Evolutionary conservation across 1,284 basidiomycete species (phyloP).

Genomic region (Sporisorium graminicola): DNA sequence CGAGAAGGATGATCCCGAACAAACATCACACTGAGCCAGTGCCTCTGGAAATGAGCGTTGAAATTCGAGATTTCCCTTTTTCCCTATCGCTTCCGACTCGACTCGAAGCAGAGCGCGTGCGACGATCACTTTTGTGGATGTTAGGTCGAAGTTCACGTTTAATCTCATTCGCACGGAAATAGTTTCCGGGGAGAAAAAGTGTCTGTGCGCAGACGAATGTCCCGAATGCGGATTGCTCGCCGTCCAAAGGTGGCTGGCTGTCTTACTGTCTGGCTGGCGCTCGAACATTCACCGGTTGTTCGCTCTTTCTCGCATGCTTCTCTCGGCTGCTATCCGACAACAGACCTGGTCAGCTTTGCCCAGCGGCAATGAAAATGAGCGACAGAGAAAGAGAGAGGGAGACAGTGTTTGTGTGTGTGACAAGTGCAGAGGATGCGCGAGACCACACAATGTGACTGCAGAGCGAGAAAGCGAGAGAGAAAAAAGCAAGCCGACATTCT

Average conservation of each 20-base stretch:
- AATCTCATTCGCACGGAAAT: conserved; percentile 2
- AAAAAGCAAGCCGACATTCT: neutral
- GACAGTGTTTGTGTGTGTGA: too few relatives aligned
- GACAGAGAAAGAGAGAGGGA: neutral
- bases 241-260: neutral
- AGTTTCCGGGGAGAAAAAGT: neutral
- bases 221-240: neutral
- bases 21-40: neutral
- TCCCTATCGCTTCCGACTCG: conserved; percentile 18
- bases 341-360: neutral
- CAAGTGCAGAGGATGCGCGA: neutral
- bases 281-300: neutral
- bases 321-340: conserved; percentile 1
- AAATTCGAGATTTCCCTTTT: neutral
- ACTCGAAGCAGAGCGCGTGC: conserved; percentile 1
- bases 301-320: neutral
- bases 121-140: conserved; percentile 10
- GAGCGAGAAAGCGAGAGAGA: too few relatives aligned
- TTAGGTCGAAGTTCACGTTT: neutral
- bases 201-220: conserved; percentile 11
- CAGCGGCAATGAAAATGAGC: neutral
- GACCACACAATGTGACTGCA: neutral
- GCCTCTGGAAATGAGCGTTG: neutral
- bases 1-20: neutral
- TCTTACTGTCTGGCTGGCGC: neutral